A percentile compares a stretch with the other conserved stretches of the same genome.
phyloP scores from a whole-genome alignment of 1,284 basidiomycete genomes.

The Moesziomyces globuligerus region DNA sequence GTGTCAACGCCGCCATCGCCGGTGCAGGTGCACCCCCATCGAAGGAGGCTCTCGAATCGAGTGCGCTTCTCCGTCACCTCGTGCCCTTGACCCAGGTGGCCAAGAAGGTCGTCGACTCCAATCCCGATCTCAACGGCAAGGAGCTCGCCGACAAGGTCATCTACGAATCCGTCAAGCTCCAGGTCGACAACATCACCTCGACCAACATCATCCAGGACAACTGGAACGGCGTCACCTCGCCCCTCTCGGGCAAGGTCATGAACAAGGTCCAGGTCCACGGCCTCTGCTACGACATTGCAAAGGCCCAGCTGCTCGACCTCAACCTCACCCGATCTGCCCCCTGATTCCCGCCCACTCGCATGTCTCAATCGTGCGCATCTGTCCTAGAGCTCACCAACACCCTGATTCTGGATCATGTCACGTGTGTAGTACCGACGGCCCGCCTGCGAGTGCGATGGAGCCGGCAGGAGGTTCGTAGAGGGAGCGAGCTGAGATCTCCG shows the following conservation, averaged over 20 bases:
- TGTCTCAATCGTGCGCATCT: neutral
- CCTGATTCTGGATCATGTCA: too few species aligned
- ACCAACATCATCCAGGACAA: constrained; percentile 76
- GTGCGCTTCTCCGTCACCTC: constrained; percentile 58
- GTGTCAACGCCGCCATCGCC: constrained; percentile 67
- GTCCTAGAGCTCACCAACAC: too few species aligned
- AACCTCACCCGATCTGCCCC: constrained; percentile 25
- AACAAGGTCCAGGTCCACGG: constrained; percentile 60
- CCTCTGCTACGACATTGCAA: constrained; percentile 57
- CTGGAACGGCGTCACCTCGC: constrained; percentile 76
- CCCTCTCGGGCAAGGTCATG: constrained; percentile 59
- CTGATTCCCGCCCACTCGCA: neutral
- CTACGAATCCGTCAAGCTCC: constrained; percentile 74
- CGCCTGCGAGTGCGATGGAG: too few species aligned
- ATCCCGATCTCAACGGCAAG: constrained; percentile 23
- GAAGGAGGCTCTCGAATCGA: constrained; percentile 31
- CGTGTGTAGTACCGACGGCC: too few species aligned
- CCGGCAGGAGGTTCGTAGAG: too few species aligned
- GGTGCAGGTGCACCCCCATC: constrained; percentile 35
- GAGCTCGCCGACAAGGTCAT: constrained; percentile 48
- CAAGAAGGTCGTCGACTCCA: constrained; percentile 36
- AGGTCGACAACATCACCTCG: constrained; percentile 78
- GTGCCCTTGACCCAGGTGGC: constrained; percentile 59
- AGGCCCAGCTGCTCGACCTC: constrained; percentile 50
- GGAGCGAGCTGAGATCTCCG: too few species aligned